A percentile compares a stretch with the other conserved stretches of the same genome.
Conservation (phyloP, 139 green algal species). For the Eudorina sp. region DNA sequence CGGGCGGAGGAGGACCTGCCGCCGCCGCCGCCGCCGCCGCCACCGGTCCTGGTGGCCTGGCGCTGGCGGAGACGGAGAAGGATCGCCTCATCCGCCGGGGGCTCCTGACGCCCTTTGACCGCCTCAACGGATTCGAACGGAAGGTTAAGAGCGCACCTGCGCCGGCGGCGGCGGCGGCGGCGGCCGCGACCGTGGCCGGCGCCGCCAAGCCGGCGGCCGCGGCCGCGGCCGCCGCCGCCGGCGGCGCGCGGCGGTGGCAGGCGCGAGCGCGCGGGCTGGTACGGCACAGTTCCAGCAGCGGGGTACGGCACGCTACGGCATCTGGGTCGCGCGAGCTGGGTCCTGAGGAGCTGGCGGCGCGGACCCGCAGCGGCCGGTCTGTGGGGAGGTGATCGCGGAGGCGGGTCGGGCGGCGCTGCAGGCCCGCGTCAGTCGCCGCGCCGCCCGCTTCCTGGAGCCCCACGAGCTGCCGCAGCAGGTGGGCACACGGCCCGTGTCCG, state of each 20-base stretch:
- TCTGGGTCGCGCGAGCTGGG: constrained; percentile 27
- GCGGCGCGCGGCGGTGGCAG: not conserved
- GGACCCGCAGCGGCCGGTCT: constrained; percentile 40
- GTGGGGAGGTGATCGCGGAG: constrained; percentile 62
- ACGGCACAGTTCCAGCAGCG: constrained; percentile 15
- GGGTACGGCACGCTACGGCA: constrained; percentile 7
- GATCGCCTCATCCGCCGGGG: constrained; percentile 89
- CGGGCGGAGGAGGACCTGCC: not conserved
- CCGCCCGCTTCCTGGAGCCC: constrained; percentile 65
- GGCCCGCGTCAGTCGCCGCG: not conserved
- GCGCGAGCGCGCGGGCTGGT: not conserved
- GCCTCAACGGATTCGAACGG: constrained; percentile 84
- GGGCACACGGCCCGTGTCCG: no score
- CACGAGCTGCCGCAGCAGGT: constrained; percentile 69
- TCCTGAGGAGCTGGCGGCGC: not conserved
- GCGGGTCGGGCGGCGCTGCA: constrained; percentile 53
- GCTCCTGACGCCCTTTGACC: constrained; percentile 91
- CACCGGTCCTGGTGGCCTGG: not conserved
- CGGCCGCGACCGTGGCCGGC: not conserved
- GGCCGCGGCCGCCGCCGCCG: not conserved
- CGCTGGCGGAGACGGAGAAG: constrained; percentile 86
- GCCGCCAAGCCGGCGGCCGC: not conserved
- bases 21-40: not conserved
- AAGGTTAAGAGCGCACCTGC: constrained; percentile 54
- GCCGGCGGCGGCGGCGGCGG: not conserved